Conservation (phyloP, 345 rosid species). For the Gossypium rotundifolium region DNA sequence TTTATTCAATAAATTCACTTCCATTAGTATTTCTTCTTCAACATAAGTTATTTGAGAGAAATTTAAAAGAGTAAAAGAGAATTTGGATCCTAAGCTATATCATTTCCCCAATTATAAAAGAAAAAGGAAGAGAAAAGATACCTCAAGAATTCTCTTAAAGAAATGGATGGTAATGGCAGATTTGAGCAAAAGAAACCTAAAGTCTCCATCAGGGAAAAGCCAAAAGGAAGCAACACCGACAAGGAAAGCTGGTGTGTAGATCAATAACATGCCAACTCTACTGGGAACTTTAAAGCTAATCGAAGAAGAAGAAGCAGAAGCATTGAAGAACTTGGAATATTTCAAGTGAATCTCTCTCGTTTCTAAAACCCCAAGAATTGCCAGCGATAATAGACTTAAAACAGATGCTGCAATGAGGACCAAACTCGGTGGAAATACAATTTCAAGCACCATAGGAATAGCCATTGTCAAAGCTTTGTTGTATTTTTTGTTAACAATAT, state of each 20-base stretch:
- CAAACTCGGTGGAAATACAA: slow-evolving; percentile 32
- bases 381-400: slow-evolving; percentile 21
- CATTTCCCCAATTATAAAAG: too few relatives aligned
- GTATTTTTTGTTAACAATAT: too few relatives aligned
- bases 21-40: too few relatives aligned
- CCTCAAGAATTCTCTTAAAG: slow-evolving; percentile 63
- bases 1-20: not conserved
- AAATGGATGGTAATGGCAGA: slow-evolving; percentile 61
- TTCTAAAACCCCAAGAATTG: slow-evolving; percentile 41
- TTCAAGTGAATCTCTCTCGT: slow-evolving; percentile 39
- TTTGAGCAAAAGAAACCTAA: slow-evolving; percentile 43
- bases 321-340: slow-evolving; percentile 53
- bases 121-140: not conserved
- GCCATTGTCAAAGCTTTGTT: not conserved
- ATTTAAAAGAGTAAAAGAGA: too few relatives aligned
- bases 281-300: slow-evolving; percentile 29
- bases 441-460: slow-evolving; percentile 8
- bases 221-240: slow-evolving; percentile 44
- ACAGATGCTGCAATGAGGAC: slow-evolving; percentile 32
- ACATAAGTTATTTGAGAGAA: too few relatives aligned
- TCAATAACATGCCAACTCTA: slow-evolving; percentile 49
- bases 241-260: slow-evolving; percentile 57
- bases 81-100: too few relatives aligned
- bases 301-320: not conserved
- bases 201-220: slow-evolving; percentile 32